Conservation (phyloP, 2,329 filamentous ascomycete genomes). For the Hirsutella rhossiliensis region DNA sequence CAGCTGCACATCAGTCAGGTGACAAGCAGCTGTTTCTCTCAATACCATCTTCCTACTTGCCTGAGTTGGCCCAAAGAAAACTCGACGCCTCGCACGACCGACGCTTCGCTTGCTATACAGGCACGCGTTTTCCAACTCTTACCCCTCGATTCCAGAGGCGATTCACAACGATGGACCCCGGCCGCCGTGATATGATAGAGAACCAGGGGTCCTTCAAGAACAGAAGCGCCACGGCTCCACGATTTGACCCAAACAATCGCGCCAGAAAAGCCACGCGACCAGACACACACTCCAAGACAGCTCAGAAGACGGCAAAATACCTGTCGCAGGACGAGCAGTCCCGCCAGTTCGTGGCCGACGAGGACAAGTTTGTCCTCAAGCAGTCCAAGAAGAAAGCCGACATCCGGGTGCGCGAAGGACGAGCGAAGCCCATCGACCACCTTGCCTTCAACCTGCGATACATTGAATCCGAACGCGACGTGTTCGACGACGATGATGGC, state of each 20-base stretch:
- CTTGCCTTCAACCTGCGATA: conserved; percentile 83
- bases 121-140: background rate
- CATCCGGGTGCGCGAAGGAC: conserved; percentile 81
- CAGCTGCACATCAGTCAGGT: background rate
- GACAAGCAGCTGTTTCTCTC: background rate
- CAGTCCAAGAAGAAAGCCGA: conserved; percentile 98
- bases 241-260: conserved; percentile 41
- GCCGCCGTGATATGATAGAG: conserved; percentile 40
- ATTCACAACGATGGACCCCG: conserved; percentile 35
- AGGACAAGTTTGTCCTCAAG: conserved; percentile 90
- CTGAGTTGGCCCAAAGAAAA: too few relatives aligned
- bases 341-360: conserved; percentile 77
- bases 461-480: conserved; percentile 71
- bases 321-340: conserved; percentile 68
- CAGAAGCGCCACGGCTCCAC: conserved; percentile 42
- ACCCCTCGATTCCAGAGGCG: background rate
- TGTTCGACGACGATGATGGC: conserved; percentile 74
- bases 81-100: too few relatives aligned
- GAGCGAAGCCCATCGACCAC: conserved; percentile 88
- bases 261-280: conserved; percentile 38
- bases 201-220: conserved; percentile 29
- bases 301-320: conserved; percentile 25
- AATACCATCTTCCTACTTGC: background rate
- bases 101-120: too few relatives aligned
- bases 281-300: conserved; percentile 12